Evolutionary conservation across 2,329 filamentous ascomycete genomes (phyloP), one percentile per base, ranked within the genome.

Genomic region (Lecanicillium sp.): DNA sequence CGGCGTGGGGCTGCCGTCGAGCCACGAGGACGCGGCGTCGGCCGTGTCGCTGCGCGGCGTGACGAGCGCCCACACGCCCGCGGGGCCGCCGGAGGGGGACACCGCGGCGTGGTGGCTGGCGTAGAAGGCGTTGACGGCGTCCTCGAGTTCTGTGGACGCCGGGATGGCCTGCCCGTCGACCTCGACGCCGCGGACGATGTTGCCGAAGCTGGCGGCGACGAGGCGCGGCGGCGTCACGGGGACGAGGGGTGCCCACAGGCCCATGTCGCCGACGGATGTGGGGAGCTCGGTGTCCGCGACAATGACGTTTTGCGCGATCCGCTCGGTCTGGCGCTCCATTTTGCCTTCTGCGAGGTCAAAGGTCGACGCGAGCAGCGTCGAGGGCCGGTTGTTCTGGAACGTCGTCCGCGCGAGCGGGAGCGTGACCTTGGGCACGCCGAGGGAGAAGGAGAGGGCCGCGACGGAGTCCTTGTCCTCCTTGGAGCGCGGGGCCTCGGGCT

Each of bases 401-500:
- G 89, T 68, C 0, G 88, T 94, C 58, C 89, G 87, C 33, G 87
- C 83, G 21, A 93, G 68, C 2, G 87, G 87, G 2, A 90, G 50
- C 5, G 73, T 79, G 46, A 76, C 62, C 3, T 64, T 61, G 10
- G 60, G 58, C 36, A 52, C 57, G 7, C 66, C 67, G 14, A 72
- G 58, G 15, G 63, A 52, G 41, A 77, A 67, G 0, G 66, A 68
- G 6, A 79, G 56, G 14, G 67, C 68, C 8, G 72, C 62, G 3
- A 67, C 63, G 12, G 57, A 58, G 17, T 71, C 68, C 5, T 55
- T 51, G 23, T 66, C 60, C n/a, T 60, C 56, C 14, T 44, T 53
- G 5, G 58, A 53, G 43, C 51, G 58, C 17, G 60, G 59, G 4
- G 57, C 52, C 3, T 56, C 54, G 12, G 55, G 37, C 7, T 60